phyloP scores from a whole-genome alignment of 2,329 filamentous ascomycete species.

The Fusarium chaquense region DNA sequence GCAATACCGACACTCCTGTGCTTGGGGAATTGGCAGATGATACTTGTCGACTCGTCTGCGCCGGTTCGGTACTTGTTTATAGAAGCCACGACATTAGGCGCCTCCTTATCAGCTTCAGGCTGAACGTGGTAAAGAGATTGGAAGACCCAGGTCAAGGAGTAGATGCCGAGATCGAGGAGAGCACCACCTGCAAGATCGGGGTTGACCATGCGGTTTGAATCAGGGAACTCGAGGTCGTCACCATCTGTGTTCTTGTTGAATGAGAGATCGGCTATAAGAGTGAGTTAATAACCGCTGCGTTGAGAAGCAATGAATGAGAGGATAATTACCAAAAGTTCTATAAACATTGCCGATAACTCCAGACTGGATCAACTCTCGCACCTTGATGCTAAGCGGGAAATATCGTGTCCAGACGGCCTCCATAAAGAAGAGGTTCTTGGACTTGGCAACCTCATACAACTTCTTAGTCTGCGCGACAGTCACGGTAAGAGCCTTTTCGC shows the following conservation, averaged over 20 bases:
- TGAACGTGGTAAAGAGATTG: conserved; percentile 88
- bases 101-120: conserved; percentile 72
- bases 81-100: conserved; percentile 75
- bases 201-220: conserved; percentile 83
- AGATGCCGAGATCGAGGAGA: conserved; percentile 87
- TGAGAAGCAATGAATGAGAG: background rate
- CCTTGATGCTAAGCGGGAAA: conserved; percentile 84
- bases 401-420: conserved; percentile 92
- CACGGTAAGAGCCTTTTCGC: conserved; percentile 91
- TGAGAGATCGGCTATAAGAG: conserved; percentile 66
- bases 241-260: conserved; percentile 70
- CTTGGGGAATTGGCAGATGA: conserved; percentile 80
- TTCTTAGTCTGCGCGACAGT: conserved; percentile 81
- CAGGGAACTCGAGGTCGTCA: conserved; percentile 66
- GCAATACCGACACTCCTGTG: conserved; percentile 79
- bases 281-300: conserved; percentile 19
- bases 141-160: conserved; percentile 91
- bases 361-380: conserved; percentile 71
- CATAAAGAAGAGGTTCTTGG: conserved; percentile 82
- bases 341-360: conserved; percentile 71
- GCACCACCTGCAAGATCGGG: conserved; percentile 84
- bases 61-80: conserved; percentile 81
- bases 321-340: conserved; percentile 64
- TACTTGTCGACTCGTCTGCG: conserved; percentile 81
- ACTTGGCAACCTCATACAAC: conserved; percentile 76